Evolutionary conservation across 2,329 filamentous ascomycete species (phyloP).

Genomic region (Fusarium sp.): DNA sequence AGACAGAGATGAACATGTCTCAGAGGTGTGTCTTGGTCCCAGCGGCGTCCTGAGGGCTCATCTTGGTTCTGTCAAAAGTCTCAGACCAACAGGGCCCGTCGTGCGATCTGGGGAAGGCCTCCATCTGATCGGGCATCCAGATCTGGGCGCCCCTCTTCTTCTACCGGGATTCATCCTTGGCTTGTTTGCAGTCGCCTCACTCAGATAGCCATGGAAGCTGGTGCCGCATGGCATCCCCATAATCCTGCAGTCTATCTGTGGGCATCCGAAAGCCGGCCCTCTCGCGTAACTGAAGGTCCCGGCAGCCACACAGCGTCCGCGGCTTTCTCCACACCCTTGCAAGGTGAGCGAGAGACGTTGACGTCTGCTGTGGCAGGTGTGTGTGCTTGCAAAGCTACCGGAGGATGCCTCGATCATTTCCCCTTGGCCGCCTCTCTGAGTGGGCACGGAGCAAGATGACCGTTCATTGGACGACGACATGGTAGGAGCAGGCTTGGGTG

Average conservation of each 20-base stretch:
- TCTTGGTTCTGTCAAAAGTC: conserved; percentile 16
- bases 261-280: conserved; percentile 7
- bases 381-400: conserved; percentile 6
- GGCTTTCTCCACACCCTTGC: conserved; percentile 5
- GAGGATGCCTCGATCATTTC: conserved; percentile 25
- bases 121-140: conserved; percentile 22
- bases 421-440: conserved; percentile 9
- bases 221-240: conserved; percentile 24
- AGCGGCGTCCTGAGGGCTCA: conserved; percentile 14
- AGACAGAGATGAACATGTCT: conserved; percentile 12
- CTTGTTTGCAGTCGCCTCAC: conserved; percentile 19
- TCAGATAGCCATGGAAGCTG: conserved; percentile 10
- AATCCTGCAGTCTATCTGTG: conserved; percentile 23
- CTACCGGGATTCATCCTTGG: neutral
- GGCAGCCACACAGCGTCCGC: conserved; percentile 18
- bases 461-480: conserved; percentile 30
- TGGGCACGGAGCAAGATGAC: conserved; percentile 23
- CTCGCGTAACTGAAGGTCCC: conserved; percentile 22
- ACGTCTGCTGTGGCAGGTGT: conserved; percentile 39
- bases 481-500: conserved; percentile 4
- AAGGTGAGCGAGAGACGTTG: conserved; percentile 19
- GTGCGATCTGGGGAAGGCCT: conserved; percentile 31
- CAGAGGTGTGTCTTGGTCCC: neutral
- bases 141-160: conserved; percentile 20
- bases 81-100: conserved; percentile 9